phyloP scores from a whole-genome alignment of 306 rosid species.

The Myrica gale region DNA sequence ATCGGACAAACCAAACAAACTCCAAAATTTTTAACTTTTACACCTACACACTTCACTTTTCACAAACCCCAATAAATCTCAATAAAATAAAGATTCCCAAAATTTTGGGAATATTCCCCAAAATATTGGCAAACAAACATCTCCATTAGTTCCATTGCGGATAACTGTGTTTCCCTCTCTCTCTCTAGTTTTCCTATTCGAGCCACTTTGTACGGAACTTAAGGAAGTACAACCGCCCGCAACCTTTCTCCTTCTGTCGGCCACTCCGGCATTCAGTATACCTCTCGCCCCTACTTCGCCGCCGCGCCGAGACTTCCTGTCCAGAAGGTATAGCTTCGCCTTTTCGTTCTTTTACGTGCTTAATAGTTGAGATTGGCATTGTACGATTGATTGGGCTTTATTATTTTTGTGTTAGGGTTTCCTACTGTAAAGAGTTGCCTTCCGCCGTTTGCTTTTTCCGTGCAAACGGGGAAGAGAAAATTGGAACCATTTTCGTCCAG shows the following conservation, averaged over 20 bases:
- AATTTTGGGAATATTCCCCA: too few species aligned
- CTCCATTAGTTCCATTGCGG: background rate
- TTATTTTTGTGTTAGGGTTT: background rate
- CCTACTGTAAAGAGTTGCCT: background rate
- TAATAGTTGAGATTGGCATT: background rate
- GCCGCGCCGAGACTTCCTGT: background rate
- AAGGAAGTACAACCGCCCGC: background rate
- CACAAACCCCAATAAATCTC: too few species aligned
- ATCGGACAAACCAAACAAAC: too few species aligned
- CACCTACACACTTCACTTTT: too few species aligned
- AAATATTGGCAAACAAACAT: too few species aligned
- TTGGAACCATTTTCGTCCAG: background rate
- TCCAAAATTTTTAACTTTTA: too few species aligned
- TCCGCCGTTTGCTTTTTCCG: conserved; percentile 11
- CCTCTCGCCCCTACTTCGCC: background rate
- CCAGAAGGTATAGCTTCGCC: background rate
- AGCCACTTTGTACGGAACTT: background rate
- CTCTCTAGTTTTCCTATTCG: background rate
- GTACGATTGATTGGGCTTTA: background rate
- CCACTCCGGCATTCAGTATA: background rate
- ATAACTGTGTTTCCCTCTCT: background rate
- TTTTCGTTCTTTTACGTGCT: background rate
- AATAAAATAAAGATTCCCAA: too few species aligned
- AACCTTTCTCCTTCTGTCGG: background rate
- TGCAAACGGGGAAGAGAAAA: background rate